These are phyloP conservation scores for Acer campestre DNA, from an alignment of 345 rosid genomes.

Conservation along the genomic window DNA sequence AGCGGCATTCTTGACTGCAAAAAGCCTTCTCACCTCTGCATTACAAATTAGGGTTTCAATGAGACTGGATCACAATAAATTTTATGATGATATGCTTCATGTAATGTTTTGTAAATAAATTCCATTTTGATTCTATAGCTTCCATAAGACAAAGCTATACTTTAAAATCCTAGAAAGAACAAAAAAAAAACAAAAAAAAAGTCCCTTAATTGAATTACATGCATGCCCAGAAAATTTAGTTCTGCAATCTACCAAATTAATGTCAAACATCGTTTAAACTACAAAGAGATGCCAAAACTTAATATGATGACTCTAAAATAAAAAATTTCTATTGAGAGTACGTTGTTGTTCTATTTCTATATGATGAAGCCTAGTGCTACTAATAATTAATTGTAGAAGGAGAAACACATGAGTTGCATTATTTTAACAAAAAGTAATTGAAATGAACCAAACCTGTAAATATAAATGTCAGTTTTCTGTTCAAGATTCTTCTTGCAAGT, in stretches of 20 bases:
- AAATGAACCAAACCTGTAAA: constrained; percentile 63
- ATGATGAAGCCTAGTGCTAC: not conserved
- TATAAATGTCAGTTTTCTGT: constrained; percentile 55
- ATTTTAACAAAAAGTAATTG: not conserved
- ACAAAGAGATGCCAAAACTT: not conserved
- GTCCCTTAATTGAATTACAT: not conserved
- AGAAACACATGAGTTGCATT: not conserved
- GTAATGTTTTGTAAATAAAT: not conserved
- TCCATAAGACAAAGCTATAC: not conserved
- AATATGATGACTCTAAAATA: not conserved
- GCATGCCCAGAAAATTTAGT: not conserved
- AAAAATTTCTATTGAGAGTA: not conserved
- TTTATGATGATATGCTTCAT: not conserved
- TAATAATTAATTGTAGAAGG: constrained; percentile 4
- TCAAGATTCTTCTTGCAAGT: constrained; percentile 81
- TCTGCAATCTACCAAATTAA: not conserved
- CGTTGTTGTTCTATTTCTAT: not conserved
- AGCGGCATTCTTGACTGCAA: constrained; percentile 79
- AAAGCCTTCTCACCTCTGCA: constrained; percentile 90
- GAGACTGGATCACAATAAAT: not conserved
- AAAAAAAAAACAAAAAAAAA: too few species aligned
- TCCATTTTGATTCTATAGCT: not conserved
- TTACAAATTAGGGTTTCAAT: not conserved
- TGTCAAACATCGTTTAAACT: not conserved
- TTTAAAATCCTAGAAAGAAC: too few species aligned